Evolutionary conservation across 2,329 filamentous ascomycete species (phyloP), one percentile per base, ranked within the genome.

Genomic region (Colletotrichum musae): DNA sequence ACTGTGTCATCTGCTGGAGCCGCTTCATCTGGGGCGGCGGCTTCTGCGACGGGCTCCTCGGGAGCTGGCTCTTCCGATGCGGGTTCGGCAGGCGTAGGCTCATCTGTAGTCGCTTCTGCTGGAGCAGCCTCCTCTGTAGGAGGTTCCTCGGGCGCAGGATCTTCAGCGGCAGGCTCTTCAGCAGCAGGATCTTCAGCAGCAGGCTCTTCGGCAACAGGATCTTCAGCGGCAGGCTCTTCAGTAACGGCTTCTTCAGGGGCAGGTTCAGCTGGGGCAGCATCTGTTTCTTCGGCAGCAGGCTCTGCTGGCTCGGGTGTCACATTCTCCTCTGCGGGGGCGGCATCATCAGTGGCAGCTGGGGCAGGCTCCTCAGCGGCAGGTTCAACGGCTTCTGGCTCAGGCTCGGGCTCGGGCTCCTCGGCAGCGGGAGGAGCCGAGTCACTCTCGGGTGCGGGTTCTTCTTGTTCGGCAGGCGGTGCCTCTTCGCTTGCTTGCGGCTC

Each of bases 241-340:
- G 71, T 65, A 45, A 70, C 54, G 2, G 69, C 18, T n/a, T 50
- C 68, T 9, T 48, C 71, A 41, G 67, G 10, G 13, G 43, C 60
- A 24, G 74, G 58, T 4, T 70, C 71, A 3, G 26, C 71, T 32
- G 64, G 6, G 9, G 73, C 57, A 28, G 47, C 26, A 5, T 64
- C 69, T 47, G 57, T 18, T 24, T 18, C 32, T 26, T 18, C 48
- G 1, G 24, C 12, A 26, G 21, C 10, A 26, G 21, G 24, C 12
- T 24, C 9, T n/a, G 16, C 12, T 6, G 50, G 36, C 10, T 58
- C 58, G 21, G 4, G 70, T 18, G 12, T 54, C 24, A 39, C 36
- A 10, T 16, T 63, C 59, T 50, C 41, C 1, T 43, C 41, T 15
- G 41, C 28, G 15, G 39, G 41, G 5, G n/a, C 5, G 28, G 48